Evolutionary conservation across 805 yeast species (phyloP).

Genomic region (Ogataea glucozyma): DNA sequence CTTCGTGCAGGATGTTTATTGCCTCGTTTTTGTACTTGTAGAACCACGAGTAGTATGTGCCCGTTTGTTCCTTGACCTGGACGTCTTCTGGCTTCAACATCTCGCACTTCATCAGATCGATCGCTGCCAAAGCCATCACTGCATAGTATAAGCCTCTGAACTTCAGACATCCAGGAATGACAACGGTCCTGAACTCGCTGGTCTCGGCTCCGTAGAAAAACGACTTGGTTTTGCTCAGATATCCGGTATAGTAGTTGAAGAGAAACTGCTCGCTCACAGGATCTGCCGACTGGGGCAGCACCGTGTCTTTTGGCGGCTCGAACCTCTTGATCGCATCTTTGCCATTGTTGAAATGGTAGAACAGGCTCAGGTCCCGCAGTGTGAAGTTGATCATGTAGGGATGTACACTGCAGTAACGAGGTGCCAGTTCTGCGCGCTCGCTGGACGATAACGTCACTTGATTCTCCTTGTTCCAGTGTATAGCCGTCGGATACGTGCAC

Average conservation of each 20-base stretch:
- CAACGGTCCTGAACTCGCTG: slow-evolving; percentile 30
- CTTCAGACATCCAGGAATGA: slow-evolving; percentile 28
- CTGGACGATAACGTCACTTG: slow-evolving; percentile 12
- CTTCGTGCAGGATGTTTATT: slow-evolving; percentile 30
- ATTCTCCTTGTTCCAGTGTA: slow-evolving; percentile 23
- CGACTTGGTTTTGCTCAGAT: slow-evolving; percentile 26
- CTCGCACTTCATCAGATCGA: slow-evolving; percentile 25
- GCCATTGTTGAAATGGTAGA: slow-evolving; percentile 9
- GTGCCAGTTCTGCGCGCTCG: slow-evolving; percentile 2
- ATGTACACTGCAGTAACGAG: no score
- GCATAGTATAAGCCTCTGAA: slow-evolving; percentile 28
- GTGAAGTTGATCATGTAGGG: slow-evolving; percentile 15
- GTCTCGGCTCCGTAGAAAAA: slow-evolving; percentile 19
- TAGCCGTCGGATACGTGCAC: slow-evolving; percentile 22
- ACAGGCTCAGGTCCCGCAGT: slow-evolving; percentile 16
- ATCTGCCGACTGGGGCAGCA: no score
- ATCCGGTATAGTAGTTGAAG: slow-evolving; percentile 27
- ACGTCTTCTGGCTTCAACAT: slow-evolving; percentile 5
- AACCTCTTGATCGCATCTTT: not conserved
- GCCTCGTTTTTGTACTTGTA: slow-evolving; percentile 34
- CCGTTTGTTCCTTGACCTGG: no score
- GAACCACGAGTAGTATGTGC: slow-evolving; percentile 14
- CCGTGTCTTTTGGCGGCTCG: not conserved
- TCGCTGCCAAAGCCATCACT: slow-evolving; percentile 29
- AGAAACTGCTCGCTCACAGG: slow-evolving; percentile 17